Conservation (phyloP, 805 yeast species). For the Pichia scutulata region DNA sequence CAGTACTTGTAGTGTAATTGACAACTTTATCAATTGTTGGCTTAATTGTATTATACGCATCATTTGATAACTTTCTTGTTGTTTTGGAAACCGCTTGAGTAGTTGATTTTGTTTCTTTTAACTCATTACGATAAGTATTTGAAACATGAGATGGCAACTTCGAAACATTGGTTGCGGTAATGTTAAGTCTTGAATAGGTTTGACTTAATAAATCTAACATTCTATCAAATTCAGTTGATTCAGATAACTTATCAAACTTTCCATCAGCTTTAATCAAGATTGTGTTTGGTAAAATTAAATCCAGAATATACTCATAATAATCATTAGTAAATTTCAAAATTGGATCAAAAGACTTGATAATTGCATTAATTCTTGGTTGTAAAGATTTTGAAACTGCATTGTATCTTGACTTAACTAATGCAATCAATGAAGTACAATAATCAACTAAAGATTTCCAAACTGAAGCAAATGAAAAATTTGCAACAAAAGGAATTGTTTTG, state of each 20-base stretch:
- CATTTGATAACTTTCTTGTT: slow-evolving; percentile 30
- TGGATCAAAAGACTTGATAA: slow-evolving; percentile 17
- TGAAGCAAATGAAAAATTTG: slow-evolving; percentile 16
- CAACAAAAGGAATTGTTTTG: slow-evolving; percentile 23
- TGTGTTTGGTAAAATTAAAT: slow-evolving; percentile 22
- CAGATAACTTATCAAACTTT: slow-evolving; percentile 6
- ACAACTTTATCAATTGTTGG: slow-evolving; percentile 26
- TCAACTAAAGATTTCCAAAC: slow-evolving; percentile 5
- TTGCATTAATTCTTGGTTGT: not conserved
- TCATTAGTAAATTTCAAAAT: slow-evolving; percentile 25
- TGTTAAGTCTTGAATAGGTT: slow-evolving; percentile 24
- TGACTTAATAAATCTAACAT: slow-evolving; percentile 17
- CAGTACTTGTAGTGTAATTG: slow-evolving; percentile 9
- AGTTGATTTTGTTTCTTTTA: slow-evolving; percentile 22
- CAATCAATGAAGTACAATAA: not conserved
- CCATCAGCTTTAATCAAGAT: slow-evolving; percentile 9
- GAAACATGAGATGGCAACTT: slow-evolving; percentile 27
- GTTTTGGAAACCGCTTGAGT: slow-evolving; percentile 31
- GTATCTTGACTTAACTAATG: not conserved
- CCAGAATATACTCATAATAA: slow-evolving; percentile 21
- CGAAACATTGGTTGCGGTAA: slow-evolving; percentile 22
- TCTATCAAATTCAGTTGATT: slow-evolving; percentile 23
- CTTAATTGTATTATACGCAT: slow-evolving; percentile 27
- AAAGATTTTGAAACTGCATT: not conserved
- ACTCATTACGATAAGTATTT: slow-evolving; percentile 25